Evolutionary conservation across 192 early-diverging fungal genomes (phyloP).

Genomic region (Chytriomyces confervae): DNA sequence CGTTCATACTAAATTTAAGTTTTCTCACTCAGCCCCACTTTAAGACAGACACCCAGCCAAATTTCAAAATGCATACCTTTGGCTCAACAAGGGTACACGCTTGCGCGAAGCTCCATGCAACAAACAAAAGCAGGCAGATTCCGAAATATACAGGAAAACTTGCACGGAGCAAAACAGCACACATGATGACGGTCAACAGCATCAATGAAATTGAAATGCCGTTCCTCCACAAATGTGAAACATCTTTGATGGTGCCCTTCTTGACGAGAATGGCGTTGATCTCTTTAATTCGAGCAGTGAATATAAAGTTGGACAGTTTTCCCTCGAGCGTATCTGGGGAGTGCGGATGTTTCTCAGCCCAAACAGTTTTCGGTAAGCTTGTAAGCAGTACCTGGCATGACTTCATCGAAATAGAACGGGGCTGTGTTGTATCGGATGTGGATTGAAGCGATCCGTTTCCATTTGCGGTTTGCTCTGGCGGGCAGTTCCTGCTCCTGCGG

Average conservation of each 20-base stretch:
- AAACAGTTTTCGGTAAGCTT: too few species aligned
- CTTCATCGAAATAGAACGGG: conserved; percentile 19
- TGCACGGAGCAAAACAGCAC: not conserved
- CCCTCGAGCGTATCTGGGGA: conserved; percentile 19
- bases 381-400: not conserved
- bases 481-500: not conserved
- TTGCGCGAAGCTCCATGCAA: conserved; percentile 18
- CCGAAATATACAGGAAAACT: conserved; percentile 26
- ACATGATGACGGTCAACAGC: not conserved
- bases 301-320: conserved; percentile 23
- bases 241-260: not conserved
- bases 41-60: not conserved
- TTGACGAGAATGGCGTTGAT: conserved; percentile 12
- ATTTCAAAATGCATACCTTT: not conserved
- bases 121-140: conserved; percentile 3
- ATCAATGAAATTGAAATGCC: conserved; percentile 3
- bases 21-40: too few species aligned
- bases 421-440: conserved; percentile 15
- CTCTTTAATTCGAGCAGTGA: conserved; percentile 7
- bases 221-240: not conserved
- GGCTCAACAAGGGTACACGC: conserved; percentile 15
- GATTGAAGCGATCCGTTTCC: conserved; percentile 18
- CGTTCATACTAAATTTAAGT: conserved; percentile 4
- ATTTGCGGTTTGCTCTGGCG: conserved; percentile 7
- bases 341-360: too few species aligned